Evolutionary conservation across 176 grass and related monocot genomes (phyloP), one percentile per base, ranked within the genome.

Genomic region (Eragrostis nindensis): DNA sequence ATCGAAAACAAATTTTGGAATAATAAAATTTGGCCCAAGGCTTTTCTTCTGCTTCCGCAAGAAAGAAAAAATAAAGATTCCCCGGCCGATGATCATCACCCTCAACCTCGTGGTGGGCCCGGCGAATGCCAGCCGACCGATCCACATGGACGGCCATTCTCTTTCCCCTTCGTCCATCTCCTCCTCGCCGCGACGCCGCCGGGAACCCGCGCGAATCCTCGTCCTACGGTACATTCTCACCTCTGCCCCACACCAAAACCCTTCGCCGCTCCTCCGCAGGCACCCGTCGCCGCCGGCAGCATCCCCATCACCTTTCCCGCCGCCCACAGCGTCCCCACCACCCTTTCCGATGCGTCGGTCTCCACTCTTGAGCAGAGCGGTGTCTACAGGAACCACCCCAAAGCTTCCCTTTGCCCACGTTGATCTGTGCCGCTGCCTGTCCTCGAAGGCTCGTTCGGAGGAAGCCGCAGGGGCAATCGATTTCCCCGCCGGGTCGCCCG

Each of bases 221-320:
- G 54, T 50, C n/a, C 11, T 77, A 56, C 47, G 82, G 87, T 89
- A 81, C 71, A 80, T 85, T 89, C 45, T n/a, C n/a, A n/a, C n/a
- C n/a, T 44, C 42, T 44, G 43, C 2, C 9, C 42, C 42, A 0
- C 21, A 16, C 45, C 49, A 18, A 42, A 54, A 68, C 38, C 64
- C 77, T 80, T 59, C 49, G 8, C 53, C 73, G 38, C 48, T 27
- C 30, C 40, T 36, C 25, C 62, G 32, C 32, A 36, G 32, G 2
- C 32, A 36, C 32, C 32, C 32, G 32, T 36, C 32, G 32, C 32
- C 32, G 32, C 32, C 32, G 32, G n/a, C 12, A 32, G 12, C 36
- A 46, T 13, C 32, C 32, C 32, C 32, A 36, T 36, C 32, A 36
- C 32, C 77, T 2, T 19, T 38, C n/a, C 0, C 66, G 40, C 67